Conservation (phyloP, 306 rosid genomes). For the Corylus avellana region DNA sequence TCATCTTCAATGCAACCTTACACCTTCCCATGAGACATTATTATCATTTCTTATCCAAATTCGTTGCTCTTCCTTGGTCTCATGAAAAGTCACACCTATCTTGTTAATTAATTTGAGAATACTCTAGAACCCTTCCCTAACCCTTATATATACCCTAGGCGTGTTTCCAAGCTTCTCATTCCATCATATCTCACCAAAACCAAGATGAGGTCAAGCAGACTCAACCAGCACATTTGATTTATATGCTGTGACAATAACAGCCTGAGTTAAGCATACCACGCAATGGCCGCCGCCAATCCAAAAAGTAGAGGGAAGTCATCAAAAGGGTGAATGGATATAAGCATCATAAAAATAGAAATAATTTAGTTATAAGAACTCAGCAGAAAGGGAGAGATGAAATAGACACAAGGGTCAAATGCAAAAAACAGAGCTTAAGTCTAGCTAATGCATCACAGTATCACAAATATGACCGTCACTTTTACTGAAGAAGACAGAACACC, state of each 20-base stretch:
- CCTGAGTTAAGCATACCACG: not conserved
- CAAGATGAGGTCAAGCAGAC: not conserved
- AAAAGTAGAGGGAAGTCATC: not conserved
- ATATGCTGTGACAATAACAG: not conserved
- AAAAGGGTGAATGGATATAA: not conserved
- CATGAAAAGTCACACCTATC: no score
- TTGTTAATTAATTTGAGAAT: no score
- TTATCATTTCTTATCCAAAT: no score
- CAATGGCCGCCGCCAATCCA: not conserved
- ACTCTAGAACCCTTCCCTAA: no score
- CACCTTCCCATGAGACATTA: no score
- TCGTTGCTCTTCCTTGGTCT: no score
- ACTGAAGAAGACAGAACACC: constrained; percentile 12
- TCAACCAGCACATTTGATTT: not conserved
- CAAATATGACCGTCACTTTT: not conserved
- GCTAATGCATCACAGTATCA: not conserved
- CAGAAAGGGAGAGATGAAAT: not conserved
- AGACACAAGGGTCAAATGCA: not conserved
- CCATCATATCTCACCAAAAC: no score
- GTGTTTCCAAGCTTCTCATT: no score
- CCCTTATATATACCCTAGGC: no score
- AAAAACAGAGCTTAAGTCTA: not conserved
- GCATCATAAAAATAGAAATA: not conserved
- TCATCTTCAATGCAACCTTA: no score
- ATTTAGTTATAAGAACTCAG: not conserved